A percentile compares a stretch with the other conserved stretches of the same genome.
These are phyloP conservation scores for Fusarium nygamai DNA, from an alignment of 2,329 filamentous ascomycete species.

Conservation along the genomic window DNA sequence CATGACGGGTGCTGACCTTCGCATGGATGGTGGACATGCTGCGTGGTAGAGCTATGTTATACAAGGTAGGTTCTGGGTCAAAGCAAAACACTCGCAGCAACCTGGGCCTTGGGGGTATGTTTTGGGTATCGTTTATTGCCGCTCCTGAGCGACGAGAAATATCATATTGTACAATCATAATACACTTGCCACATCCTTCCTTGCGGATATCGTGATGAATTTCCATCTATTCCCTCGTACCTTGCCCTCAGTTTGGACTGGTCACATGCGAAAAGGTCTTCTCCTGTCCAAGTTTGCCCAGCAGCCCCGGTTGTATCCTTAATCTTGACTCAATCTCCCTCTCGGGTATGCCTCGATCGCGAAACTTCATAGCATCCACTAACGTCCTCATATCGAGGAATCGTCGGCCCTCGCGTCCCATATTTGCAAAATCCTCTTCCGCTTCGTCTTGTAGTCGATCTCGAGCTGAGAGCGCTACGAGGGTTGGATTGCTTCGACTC, in stretches of 20 bases:
- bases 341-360: conserved; percentile 51
- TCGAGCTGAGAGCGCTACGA: conserved; percentile 61
- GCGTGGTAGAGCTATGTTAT: conserved; percentile 60
- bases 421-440: conserved; percentile 55
- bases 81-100: not conserved
- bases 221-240: not conserved
- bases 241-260: conserved; percentile 30
- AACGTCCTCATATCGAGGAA: conserved; percentile 61
- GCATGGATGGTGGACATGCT: conserved; percentile 76
- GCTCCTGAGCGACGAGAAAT: conserved; percentile 21
- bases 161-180: conserved; percentile 25
- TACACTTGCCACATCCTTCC: conserved; percentile 11
- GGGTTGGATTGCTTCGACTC: conserved; percentile 54
- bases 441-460: conserved; percentile 55
- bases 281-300: conserved; percentile 55
- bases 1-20: conserved; percentile 78
- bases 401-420: conserved; percentile 52
- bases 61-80: not conserved
- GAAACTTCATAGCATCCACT: conserved; percentile 57
- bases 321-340: conserved; percentile 59
- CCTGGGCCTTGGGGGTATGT: not conserved
- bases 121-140: conserved; percentile 27
- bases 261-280: conserved; percentile 53
- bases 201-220: not conserved
- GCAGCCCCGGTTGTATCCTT: conserved; percentile 56